These are phyloP conservation scores for Pseudogymnoascus sp. DNA, from an alignment of 2,329 filamentous ascomycete genomes.

Conservation along the genomic window DNA sequence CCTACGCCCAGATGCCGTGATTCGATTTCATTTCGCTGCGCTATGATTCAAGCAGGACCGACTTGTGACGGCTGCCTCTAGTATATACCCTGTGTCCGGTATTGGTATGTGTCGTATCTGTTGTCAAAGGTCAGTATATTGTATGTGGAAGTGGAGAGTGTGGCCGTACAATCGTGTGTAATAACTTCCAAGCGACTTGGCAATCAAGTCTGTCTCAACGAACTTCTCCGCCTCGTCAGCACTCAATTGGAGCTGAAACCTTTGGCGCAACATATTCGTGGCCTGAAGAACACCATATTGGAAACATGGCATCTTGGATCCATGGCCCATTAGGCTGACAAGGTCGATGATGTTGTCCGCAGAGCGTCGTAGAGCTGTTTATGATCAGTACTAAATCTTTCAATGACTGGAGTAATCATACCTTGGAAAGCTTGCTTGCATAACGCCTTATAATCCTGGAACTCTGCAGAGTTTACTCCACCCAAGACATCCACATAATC, in stretches of 20 bases:
- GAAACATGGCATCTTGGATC: conserved; percentile 80
- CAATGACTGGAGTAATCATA: conserved; percentile 28
- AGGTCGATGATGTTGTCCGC: conserved; percentile 75
- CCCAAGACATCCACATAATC: conserved; percentile 81
- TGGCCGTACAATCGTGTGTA: conserved; percentile 68
- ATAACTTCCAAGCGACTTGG: conserved; percentile 76
- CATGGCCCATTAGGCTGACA: conserved; percentile 74
- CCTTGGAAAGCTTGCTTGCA: conserved; percentile 81
- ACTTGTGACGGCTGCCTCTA: conserved; percentile 31
- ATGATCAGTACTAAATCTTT: conserved; percentile 11
- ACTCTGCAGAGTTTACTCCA: conserved; percentile 60
- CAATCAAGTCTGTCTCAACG: conserved; percentile 70
- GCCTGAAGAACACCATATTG: conserved; percentile 64
- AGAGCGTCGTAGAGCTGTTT: conserved; percentile 59
- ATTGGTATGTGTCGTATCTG: conserved; percentile 80
- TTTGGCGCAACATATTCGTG: conserved; percentile 58
- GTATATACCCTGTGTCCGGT: conserved; percentile 81
- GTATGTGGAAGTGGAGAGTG: not conserved
- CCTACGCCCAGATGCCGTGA: conserved; percentile 4
- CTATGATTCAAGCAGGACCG: conserved; percentile 1
- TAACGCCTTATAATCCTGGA: conserved; percentile 65
- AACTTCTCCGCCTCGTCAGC: conserved; percentile 73
- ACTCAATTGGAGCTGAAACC: conserved; percentile 75
- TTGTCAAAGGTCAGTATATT: conserved; percentile 28
- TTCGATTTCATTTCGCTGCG: not conserved